Base-by-base conservation (phyloP, 2,329 filamentous ascomycete genomes). In the Gnomoniopsis sp. region DNA sequence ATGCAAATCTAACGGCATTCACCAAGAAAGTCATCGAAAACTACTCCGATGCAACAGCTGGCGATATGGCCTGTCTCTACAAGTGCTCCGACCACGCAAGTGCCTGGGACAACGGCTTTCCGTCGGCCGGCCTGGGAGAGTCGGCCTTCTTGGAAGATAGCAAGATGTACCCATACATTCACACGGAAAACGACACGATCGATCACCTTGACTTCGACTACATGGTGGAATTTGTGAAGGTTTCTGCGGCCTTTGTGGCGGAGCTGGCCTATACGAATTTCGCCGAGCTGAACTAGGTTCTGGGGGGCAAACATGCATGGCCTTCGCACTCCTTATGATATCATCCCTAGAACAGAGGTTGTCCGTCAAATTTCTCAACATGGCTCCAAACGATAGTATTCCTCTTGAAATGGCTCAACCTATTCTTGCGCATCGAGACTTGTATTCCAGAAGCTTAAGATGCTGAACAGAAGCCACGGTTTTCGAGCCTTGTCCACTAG, bases 251-350 rank as follows among this genome's bases (percentile, higher is more conserved):
- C 17, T 58, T 58, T 23, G 17, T 53, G 8, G 44, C 36, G 22
- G 55, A 58, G 44, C 55, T 58, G 21, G 55, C 44, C 44, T 55
- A 55, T 33, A 55, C 53, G 11, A 49, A 55, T 15, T 55, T 55
- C 11, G 38, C 53, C 14, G 38, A 34, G 21, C 8, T 55, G 33
- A 36, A 52, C 19, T 41, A 52, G 34, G 4, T 14, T 41, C 17
- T 19, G 14, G 11, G 19, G 36, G 3, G 7, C 36, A 30, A 30
- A 41, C 8, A 8, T 30, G 26, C 26, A n/a, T n/a, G n/a, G n/a
- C n/a, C n/a, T n/a, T n/a, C n/a, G n/a, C n/a, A n/a, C n/a, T n/a
- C n/a, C n/a, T n/a, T n/a, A n/a, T n/a, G n/a, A n/a, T n/a, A n/a
- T n/a, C n/a, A n/a, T n/a, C n/a, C n/a, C n/a, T n/a, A n/a, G n/a